Evolutionary conservation across 331 rosid species (phyloP), one percentile per base, ranked within the genome.

Genomic region (Malus hybrid): DNA sequence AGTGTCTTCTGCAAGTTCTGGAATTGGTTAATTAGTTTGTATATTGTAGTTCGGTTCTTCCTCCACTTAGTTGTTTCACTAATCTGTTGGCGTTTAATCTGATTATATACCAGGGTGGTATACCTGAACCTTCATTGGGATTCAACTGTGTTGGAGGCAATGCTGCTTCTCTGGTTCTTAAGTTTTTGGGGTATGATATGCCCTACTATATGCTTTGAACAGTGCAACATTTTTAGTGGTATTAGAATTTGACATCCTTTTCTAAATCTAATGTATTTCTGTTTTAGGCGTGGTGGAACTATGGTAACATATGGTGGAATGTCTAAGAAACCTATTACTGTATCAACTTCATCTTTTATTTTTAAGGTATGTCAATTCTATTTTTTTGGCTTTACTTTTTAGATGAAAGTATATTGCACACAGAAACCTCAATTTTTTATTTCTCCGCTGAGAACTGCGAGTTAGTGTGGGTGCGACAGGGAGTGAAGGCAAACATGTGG

Each of bases 231-330:
- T 2, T 29, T 8, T 55, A 29, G 56, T 69, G 15, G 32, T 22
- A 44, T 56, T 72, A 63, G 22, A 73, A 32, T 36, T 24, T 42
- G 53, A 53, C 63, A 6, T 63, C 85, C 69, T 57, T 68, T 11
- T 42, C 34, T 36, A 67, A 46, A 72, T 58, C 32, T 68, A 63
- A 76, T 19, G 39, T 30, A 30, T 68, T 68, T 60, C 77, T 75
- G 62, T 65, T 79, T 69, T 75, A 94, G 98, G 57, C 90, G 75
- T 14, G 95, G 93, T 61, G 97, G 96, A 81, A 87, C 89, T 3
- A 88, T 94, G 98, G 95, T 94, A 74, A 94, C 98, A n/a, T 94
- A 94, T 67, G 98, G 98, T 75, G 98, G 98, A 78, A 94, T 94
- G 98, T 94, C 98, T 74, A 92, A 86, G 84, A 94, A 82, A 68